phyloP scores from a whole-genome alignment of 768 basidiomycete species.

The Podaxis sp. region DNA sequence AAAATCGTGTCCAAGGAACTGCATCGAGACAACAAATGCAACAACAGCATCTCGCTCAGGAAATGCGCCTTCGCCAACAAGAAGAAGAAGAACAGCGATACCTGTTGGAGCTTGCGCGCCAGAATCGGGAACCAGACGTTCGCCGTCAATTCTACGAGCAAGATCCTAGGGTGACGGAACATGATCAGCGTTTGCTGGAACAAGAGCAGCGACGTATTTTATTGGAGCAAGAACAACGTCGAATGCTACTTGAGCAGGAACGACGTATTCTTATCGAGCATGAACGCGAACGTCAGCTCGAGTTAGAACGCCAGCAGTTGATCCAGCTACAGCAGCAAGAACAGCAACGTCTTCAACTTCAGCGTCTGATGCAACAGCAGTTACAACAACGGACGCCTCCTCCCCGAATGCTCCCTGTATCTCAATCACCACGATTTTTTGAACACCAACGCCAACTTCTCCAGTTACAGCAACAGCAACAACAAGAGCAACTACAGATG shows the following conservation, averaged over 20 bases:
- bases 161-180: conserved; percentile 8
- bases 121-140: conserved; percentile 3
- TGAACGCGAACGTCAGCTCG: conserved; percentile 22
- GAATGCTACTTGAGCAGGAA: background rate
- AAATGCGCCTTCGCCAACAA: conserved; percentile 30
- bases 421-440: conserved; percentile 78
- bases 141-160: conserved; percentile 11
- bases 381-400: conserved; percentile 62
- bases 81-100: conserved; percentile 20
- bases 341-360: conserved; percentile 43
- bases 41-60: conserved; percentile 25
- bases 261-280: background rate
- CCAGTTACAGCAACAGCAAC: conserved; percentile 61
- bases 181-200: conserved; percentile 12
- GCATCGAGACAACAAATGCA: conserved; percentile 17
- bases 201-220: conserved; percentile 5
- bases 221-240: conserved; percentile 6
- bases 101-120: conserved; percentile 8
- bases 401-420: conserved; percentile 70
- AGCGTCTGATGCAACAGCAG: conserved; percentile 52
- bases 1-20: conserved; percentile 23
- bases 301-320: conserved; percentile 21
- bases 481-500: conserved; percentile 28
- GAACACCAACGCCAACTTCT: conserved; percentile 74
- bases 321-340: conserved; percentile 41